Base-by-base conservation (phyloP, 805 yeast species). In the Ogataea chonburiensis region DNA sequence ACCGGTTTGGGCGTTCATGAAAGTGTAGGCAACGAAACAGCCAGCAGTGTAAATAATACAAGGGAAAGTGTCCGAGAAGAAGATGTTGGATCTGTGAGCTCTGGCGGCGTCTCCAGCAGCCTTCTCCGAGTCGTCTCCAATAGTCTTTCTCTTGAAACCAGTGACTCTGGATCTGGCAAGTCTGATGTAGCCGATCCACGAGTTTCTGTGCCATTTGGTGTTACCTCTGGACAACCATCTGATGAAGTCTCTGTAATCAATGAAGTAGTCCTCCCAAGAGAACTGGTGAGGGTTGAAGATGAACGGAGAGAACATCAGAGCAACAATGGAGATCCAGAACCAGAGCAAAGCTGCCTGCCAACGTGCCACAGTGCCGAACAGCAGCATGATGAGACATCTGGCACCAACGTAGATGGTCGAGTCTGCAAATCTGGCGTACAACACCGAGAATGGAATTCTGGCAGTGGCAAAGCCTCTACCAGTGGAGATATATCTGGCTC, bases 251-350 rank as follows among this genome's bases (percentile, higher is more conserved):
- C 96, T 79, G 76, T 93, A 93, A 64, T 93, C 98, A 61, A 91
- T 79, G 67, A 91, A 87, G 77, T 84, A 91, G 66, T 89, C 97
- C 60, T 81, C 85, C 89, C 94, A 83, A 34, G 96, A 79, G 64
- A 89, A 93, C 71, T 93, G 98, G 68, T 91, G 97, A 31, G 98
- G 98, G 68, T 93, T 93, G 78, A 87, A 93, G 43, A 93, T 58
- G 63, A 91, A 88, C 55, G 98, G 98, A 31, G 98, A 82, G 52
- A 87, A 77, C 67, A 87, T 75, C 67, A 93, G 73, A 3, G 98
- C 86, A 31, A 88, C 72, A 52, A 88, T 70, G 13, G 95, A 83
- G 42, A 93, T 82, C 97, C 98, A 93, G 78, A 93, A 93, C 96
- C 97, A 93, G 46, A 91, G 65, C 52, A 93, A 71, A 27, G 97